Base-by-base conservation (phyloP, 2,329 filamentous ascomycete species). In the Aspergillus pseudoterreus region DNA sequence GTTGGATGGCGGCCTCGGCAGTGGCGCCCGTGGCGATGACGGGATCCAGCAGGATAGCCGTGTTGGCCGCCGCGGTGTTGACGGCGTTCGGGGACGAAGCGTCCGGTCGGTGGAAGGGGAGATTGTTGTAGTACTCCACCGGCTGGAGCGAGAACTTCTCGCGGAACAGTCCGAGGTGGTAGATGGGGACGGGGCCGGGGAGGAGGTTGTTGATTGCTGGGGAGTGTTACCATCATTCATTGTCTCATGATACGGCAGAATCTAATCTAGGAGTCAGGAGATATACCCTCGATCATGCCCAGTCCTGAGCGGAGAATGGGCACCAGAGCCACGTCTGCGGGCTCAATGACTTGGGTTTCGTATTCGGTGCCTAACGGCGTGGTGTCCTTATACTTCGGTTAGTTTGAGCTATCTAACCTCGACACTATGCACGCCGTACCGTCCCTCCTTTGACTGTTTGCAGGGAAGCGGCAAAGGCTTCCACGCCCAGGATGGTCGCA, bases 51-150 rank as follows among this genome's bases (percentile, higher is more conserved):
- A 96, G 77, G 66, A 96, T 88, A 53, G 91, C 91, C 11, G 96
- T 78, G 19, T 82, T 78, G 1, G 82, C 70, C 1, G 76, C 70
- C 3, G 73, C 66, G 32, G 72, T 67, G 56, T 74, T 75, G 43
- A 59, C 47, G 43, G 15, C 61, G 49, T 36, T 68, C 59, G 42
- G 65, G 54, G 27, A 71, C 9, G 67, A 56, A 45, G 56, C 48
- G 6, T 63, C 55, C 35, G 56, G 66, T 50, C 62, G 77, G 36
- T 78, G 68, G 73, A 90, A 87, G 24, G 91, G 91, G 17, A 96
- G 85, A 73, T 96, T 96, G 79, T 96, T 96, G 82, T 96, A 96
- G 81, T 96, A 96, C 74, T 96, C 92, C 52, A 96, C 92, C 3
- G 92, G 90, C 64, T 90, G 84, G 51, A 96, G 85, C 42, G 89